A percentile compares a stretch with the other conserved stretches of the same genome.
Evolutionary conservation across 2,329 filamentous ascomycete genomes (phyloP).

Genomic region (Aspergillus oerlinghausenensis): DNA sequence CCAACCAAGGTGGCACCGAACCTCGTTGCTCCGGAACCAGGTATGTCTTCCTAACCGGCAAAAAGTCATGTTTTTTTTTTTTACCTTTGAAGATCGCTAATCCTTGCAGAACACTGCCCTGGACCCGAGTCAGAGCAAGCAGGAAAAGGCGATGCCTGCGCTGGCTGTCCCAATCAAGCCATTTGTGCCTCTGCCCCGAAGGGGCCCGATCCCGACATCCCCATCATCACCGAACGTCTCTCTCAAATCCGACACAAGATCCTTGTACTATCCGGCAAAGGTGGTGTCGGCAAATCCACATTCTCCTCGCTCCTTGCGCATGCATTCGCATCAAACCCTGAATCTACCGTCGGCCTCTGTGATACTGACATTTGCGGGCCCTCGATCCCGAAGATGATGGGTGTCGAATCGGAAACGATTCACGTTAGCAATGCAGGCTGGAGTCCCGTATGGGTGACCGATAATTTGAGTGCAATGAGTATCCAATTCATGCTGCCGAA

Average conservation of each 20-base stretch:
- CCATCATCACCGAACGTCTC: conserved; percentile 78
- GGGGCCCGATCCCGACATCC: conserved; percentile 90
- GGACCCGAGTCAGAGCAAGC: conserved; percentile 60
- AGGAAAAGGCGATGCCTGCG: conserved; percentile 73
- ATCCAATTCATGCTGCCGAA: conserved; percentile 98
- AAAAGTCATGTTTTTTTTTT: neutral
- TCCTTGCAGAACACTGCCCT: conserved; percentile 72
- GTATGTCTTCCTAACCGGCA: conserved; percentile 31
- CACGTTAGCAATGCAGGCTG: conserved; percentile 85
- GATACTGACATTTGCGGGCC: conserved; percentile 97
- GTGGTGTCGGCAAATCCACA: conserved; percentile 93
- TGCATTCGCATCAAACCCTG: conserved; percentile 77
- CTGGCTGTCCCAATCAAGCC: conserved; percentile 88
- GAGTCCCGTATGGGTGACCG: conserved; percentile 92
- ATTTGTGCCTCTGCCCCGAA: conserved; percentile 94
- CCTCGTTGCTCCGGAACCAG: conserved; percentile 87
- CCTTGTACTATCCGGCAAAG: conserved; percentile 87
- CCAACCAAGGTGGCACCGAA: conserved; percentile 73
- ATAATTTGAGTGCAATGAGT: conserved; percentile 93
- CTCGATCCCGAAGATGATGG: conserved; percentile 98
- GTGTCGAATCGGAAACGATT: conserved; percentile 87
- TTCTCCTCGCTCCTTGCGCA: conserved; percentile 85
- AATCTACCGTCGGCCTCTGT: conserved; percentile 85
- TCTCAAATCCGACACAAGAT: conserved; percentile 84
- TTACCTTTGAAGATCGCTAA: conserved; percentile 3